Percentiles rank a stretch among this genome's conserved stretches.
These are phyloP conservation scores for Calycina herbarum DNA, from an alignment of 2,329 filamentous ascomycete genomes.

Conservation along the genomic window DNA sequence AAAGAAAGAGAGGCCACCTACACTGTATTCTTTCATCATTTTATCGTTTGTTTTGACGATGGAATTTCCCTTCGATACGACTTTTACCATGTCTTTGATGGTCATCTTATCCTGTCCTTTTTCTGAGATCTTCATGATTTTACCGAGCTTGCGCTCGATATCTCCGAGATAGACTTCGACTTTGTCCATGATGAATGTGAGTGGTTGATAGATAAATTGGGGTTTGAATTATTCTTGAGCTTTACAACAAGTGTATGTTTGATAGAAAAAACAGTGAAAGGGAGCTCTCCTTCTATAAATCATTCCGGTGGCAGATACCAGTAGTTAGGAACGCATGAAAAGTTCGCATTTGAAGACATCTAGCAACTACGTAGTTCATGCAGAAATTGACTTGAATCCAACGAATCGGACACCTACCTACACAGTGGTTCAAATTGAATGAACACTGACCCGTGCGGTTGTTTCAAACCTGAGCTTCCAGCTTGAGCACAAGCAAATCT, in stretches of 20 bases:
- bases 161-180: not conserved
- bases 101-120: slow-evolving; percentile 30
- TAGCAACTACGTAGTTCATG: not conserved
- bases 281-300: not conserved
- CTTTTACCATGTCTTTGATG: slow-evolving; percentile 33
- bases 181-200: slow-evolving; percentile 8
- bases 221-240: not conserved
- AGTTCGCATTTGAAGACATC: not conserved
- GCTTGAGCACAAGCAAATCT: not conserved
- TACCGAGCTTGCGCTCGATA: slow-evolving; percentile 16
- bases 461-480: not conserved
- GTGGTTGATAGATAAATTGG: not conserved
- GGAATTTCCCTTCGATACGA: slow-evolving; percentile 33
- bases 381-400: not conserved
- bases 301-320: not conserved
- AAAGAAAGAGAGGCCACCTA: slow-evolving; percentile 10
- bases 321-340: not conserved
- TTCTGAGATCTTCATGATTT: slow-evolving; percentile 33
- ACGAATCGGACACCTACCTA: not conserved
- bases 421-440: not conserved
- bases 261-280: not conserved
- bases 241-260: not conserved
- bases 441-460: not conserved
- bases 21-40: slow-evolving; percentile 32
- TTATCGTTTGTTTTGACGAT: slow-evolving; percentile 34